phyloP scores from a whole-genome alignment of 345 rosid genomes.

The Trapa incisa region DNA sequence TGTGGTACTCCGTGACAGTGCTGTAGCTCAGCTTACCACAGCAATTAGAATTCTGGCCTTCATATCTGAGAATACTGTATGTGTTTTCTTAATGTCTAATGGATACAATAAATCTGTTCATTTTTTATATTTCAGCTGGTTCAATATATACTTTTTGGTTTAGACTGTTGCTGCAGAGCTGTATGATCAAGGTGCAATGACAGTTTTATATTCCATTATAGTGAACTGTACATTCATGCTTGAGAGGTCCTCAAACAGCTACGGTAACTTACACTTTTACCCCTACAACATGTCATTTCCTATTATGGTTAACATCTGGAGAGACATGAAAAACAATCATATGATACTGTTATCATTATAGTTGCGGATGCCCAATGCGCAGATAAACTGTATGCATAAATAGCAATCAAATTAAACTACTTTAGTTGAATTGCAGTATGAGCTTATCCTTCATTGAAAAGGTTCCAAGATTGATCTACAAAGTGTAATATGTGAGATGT shows the following conservation, averaged over 20 bases:
- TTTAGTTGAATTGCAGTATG: neutral
- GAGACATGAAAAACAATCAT: neutral
- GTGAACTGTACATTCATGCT: constrained; percentile 91
- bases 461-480: neutral
- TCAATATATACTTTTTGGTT: constrained; percentile 16
- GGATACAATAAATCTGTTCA: constrained; percentile 1
- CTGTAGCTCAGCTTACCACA: constrained; percentile 81
- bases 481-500: neutral
- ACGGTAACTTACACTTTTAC: constrained; percentile 34
- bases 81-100: constrained; percentile 14
- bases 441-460: neutral
- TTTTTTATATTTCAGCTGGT: neutral
- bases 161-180: constrained; percentile 80
- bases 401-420: neutral
- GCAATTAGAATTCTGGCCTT: constrained; percentile 81
- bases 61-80: constrained; percentile 74
- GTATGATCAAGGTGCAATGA: constrained; percentile 80
- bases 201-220: constrained; percentile 63
- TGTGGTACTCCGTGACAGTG: constrained; percentile 66
- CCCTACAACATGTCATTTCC: neutral
- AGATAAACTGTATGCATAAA: neutral
- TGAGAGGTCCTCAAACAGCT: constrained; percentile 84
- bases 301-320: neutral
- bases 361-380: neutral
- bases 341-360: neutral